Base-by-base conservation (phyloP, 1,139 yeast species). In the Meyerozyma smithsonii region DNA sequence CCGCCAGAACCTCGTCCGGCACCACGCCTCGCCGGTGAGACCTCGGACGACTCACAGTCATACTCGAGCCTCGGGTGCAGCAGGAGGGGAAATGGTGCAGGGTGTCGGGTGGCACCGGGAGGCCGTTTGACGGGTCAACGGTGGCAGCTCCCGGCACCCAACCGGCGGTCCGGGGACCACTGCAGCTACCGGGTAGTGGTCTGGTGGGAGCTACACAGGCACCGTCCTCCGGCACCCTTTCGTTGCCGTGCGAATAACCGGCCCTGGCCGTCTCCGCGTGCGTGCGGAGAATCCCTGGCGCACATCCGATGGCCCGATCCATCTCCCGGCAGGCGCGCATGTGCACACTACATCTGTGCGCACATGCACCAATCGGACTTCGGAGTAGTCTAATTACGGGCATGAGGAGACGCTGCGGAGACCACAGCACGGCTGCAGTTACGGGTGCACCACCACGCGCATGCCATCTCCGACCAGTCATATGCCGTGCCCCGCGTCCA, bases 11-110 rank as follows among this genome's bases (percentile, higher is more conserved):
- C n/a, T n/a, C n/a, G n/a, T n/a, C n/a, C n/a, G n/a, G n/a, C n/a
- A n/a, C n/a, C n/a, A n/a, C n/a, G n/a, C n/a, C n/a, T n/a, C n/a
- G n/a, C n/a, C n/a, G n/a, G 18, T 10, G 10, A 25, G 16, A 26
- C 34, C 23, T 30, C 34, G 34, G 34, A n/a, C 34, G 34, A 30
- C 34, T 30, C 34, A 30, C 34, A 30, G 34, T 30, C 34, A 30
- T 17, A 8, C 11, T 11, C n/a, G n/a, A n/a, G 20, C 34, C 34
- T 30, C 34, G 34, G 34, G 34, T 30, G 34, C 20, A 16, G 10
- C 34, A 30, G 34, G 34, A 30, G 34, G 34, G 34, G 34, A 30
- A 18, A 3, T 30, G 34, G 34, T 30, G 34, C 12, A n/a, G 21
- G 34, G 21, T 15, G 34, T 16, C 34, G 34, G 34, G 34, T 16